Base-by-base conservation (phyloP, 495 filamentous ascomycete genomes). In the Ascodesmis nigricans region DNA sequence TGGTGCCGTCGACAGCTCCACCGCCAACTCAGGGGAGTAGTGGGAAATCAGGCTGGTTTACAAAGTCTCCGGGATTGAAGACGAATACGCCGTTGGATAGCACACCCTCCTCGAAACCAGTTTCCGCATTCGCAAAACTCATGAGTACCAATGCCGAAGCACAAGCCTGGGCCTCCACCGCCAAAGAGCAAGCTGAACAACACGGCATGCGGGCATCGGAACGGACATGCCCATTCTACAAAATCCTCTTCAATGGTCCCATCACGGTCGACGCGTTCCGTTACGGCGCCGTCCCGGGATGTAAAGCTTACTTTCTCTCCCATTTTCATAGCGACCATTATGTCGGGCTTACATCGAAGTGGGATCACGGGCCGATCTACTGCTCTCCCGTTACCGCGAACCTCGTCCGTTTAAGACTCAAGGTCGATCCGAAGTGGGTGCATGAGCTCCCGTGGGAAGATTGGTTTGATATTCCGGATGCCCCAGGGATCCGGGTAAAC, bases 281-380 rank as follows among this genome's bases (percentile, higher is more conserved):
- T 4, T 99, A 95, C 47, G 90, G 87, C 3, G 77, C 80, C 3
- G 76, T 99, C 0, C 67, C 90, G 52, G 82, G 78, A 0, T 90
- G 80, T 51, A 73, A 78, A 31, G 87, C 84, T 14, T 99, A 99
- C 52, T 99, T 99, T 47, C 65, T 99, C 17, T 91, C 80, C 43
- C 87, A 99, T 49, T 99, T 93, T 43, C 87, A 99, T 55, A 90
- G 78, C 40, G 87, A 99, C 49, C 87, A 99, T 47, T 99, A 99
- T 51, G 67, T 91, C 21, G 87, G 87, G 1, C 62, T 99, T 3
- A 83, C 75, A 15, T 69, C 73, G 6, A 77, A 64, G 29, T 99
- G 87, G 87, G 66, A 63, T 34, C 84, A 95, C 50, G 87, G 87
- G 0, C 84, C 81, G 1, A 95, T 99, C 23, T 99, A 90, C 45